Evolutionary conservation across 495 filamentous ascomycete species (phyloP), one percentile per base, ranked within the genome.

Genomic region (Neurospora sp.): DNA sequence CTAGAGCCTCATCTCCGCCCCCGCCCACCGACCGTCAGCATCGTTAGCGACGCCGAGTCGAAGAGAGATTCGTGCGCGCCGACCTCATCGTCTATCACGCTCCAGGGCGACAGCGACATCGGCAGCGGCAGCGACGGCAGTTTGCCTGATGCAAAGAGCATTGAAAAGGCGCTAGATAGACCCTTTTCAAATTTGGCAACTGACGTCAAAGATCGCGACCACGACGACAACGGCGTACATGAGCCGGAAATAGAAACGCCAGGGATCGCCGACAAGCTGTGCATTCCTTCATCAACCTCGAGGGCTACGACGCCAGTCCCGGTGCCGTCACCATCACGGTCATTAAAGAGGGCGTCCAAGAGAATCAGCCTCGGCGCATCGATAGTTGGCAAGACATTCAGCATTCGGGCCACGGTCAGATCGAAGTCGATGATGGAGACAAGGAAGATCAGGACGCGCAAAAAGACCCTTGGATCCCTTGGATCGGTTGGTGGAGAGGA

Each of bases 61-160:
- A 85, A 85, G 74, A 77, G 88, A 72, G 86, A 90, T 77, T 90
- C 88, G 35, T 86, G 83, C 66, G 85, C 86, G 59, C 80, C 87
- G 5, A 85, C 85, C 9, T 81, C 84, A 35, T 86, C 85, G 16
- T 82, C 84, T 12, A 83, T 81, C 71, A 86, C 84, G 69, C 82
- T 86, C 69, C 81, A 79, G 18, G 84, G 83, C 44, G 85, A 84
- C 62, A 72, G 78, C 69, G 82, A 82, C 14, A 78, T 84, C 66
- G 82, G 82, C 44, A 20, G 54, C 35, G 35, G 35, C 35, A 35
- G 35, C 27, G 54, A 62, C 54, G 6, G 27, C 11, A 31, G 11
- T 59, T 59, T 31, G 5, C 11, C 48, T 27, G 48, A 27, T 27
- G 1, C 11, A 31, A 27, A 27, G 11, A 59, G 10, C 48, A 59